Evolutionary conservation across 2,329 filamentous ascomycete species (phyloP).

Genomic region (Fusarium sp.): DNA sequence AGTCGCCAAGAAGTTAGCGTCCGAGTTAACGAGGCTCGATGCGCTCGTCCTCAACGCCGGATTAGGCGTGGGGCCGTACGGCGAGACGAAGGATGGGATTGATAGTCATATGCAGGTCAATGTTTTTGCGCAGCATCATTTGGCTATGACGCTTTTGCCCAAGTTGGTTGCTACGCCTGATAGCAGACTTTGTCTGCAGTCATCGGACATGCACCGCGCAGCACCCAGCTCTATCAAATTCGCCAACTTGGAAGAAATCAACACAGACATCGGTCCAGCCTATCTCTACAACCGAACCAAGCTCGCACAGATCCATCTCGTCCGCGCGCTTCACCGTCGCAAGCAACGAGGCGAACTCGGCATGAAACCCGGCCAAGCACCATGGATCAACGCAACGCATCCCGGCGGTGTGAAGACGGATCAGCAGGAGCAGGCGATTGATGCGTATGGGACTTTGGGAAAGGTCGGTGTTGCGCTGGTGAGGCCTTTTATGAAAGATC

Average conservation of each 20-base stretch:
- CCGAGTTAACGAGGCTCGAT: neutral
- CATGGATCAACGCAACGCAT: slow-evolving; percentile 15
- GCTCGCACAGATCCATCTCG: slow-evolving; percentile 1
- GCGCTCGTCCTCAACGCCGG: slow-evolving; percentile 5
- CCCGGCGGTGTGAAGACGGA: slow-evolving; percentile 14
- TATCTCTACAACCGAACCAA: slow-evolving; percentile 10
- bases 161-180: slow-evolving; percentile 10
- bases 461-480: slow-evolving; percentile 6
- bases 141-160: slow-evolving; percentile 14
- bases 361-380: slow-evolving; percentile 5
- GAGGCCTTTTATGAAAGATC: slow-evolving; percentile 9
- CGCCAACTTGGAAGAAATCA: neutral
- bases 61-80: slow-evolving; percentile 4
- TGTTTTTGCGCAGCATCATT: slow-evolving; percentile 14
- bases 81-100: slow-evolving; percentile 8
- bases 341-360: slow-evolving; percentile 3
- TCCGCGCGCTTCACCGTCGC: neutral
- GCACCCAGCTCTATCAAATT: neutral
- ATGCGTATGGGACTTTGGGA: slow-evolving; percentile 7
- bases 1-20: slow-evolving; percentile 5
- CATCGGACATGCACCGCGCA: slow-evolving; percentile 1
- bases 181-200: neutral
- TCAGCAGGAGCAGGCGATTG: slow-evolving; percentile 8
- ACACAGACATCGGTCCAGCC: neutral
- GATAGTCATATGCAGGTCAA: slow-evolving; percentile 23